phyloP scores from a whole-genome alignment of 2,329 filamentous ascomycete species.

The Microsporum audouinii region DNA sequence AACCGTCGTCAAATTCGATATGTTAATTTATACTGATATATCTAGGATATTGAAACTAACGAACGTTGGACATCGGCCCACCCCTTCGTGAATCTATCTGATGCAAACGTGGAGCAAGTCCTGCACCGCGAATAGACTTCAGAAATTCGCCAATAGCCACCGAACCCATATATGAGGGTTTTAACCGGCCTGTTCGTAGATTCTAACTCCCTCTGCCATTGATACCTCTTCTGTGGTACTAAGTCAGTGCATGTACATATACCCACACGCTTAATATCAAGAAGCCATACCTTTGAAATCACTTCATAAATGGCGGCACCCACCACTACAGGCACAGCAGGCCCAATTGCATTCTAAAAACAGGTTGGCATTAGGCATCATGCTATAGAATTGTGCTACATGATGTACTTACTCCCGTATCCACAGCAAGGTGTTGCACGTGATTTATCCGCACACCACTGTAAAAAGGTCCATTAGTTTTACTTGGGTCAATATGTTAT shows the following conservation, averaged over 20 bases:
- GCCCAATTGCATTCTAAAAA: background rate
- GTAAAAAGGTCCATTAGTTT: background rate
- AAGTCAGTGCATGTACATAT: background rate
- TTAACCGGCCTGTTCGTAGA: too few relatives aligned
- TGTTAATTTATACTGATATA: background rate
- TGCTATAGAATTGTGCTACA: background rate
- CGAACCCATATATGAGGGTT: too few relatives aligned
- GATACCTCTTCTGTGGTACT: background rate
- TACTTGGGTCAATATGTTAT: background rate
- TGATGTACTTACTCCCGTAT: background rate
- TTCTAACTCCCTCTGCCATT: too few relatives aligned
- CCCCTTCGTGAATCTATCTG: background rate
- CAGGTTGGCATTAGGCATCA: background rate
- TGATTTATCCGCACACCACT: background rate
- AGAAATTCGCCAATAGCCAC: too few relatives aligned
- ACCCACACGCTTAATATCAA: background rate
- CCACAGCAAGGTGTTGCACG: background rate
- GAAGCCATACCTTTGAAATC: background rate
- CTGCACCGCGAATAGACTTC: too few relatives aligned
- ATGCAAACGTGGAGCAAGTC: too few relatives aligned
- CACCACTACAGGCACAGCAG: background rate
- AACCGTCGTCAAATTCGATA: background rate
- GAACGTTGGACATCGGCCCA: background rate
- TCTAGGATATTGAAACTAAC: background rate
- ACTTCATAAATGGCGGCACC: background rate